Percentiles rank a stretch among this genome's conserved stretches.
Conservation (phyloP, 2,329 filamentous ascomycete genomes). For the Colletotrichum sidae region DNA sequence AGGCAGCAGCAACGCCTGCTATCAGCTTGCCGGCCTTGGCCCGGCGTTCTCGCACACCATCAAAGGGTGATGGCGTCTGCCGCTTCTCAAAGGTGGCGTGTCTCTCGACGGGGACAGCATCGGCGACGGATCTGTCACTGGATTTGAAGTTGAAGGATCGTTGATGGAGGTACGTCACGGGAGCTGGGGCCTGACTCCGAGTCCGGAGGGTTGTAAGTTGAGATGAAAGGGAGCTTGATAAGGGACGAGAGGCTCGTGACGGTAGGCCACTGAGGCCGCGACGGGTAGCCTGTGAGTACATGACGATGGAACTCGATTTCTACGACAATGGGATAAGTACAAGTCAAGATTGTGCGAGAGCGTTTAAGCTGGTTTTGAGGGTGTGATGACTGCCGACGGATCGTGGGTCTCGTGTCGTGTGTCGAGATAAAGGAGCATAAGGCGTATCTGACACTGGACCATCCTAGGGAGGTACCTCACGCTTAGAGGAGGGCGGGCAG, state of each 20-base stretch:
- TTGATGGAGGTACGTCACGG: neutral
- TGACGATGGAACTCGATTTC: slow-evolving; percentile 1
- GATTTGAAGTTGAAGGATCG: slow-evolving; percentile 33
- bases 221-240: slow-evolving; percentile 23
- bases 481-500: neutral
- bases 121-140: slow-evolving; percentile 33
- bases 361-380: too few relatives aligned
- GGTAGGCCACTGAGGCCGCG: slow-evolving; percentile 31
- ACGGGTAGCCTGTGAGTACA: slow-evolving; percentile 22
- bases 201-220: slow-evolving; percentile 34
- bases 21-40: slow-evolving; percentile 78
- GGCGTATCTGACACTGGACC: slow-evolving; percentile 31
- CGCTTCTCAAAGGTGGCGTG: slow-evolving; percentile 36
- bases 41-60: slow-evolving; percentile 75
- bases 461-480: neutral
- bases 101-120: slow-evolving; percentile 35
- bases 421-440: slow-evolving; percentile 36
- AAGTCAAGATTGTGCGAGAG: too few relatives aligned
- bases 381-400: neutral
- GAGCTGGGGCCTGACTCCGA: slow-evolving; percentile 17
- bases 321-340: neutral
- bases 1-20: slow-evolving; percentile 80
- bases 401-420: neutral
- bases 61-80: slow-evolving; percentile 51
- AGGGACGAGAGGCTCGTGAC: slow-evolving; percentile 10